Evolutionary conservation across 2,329 filamentous ascomycete genomes (phyloP), one percentile per base, ranked within the genome.

Genomic region (Sclerotinia borealis): DNA sequence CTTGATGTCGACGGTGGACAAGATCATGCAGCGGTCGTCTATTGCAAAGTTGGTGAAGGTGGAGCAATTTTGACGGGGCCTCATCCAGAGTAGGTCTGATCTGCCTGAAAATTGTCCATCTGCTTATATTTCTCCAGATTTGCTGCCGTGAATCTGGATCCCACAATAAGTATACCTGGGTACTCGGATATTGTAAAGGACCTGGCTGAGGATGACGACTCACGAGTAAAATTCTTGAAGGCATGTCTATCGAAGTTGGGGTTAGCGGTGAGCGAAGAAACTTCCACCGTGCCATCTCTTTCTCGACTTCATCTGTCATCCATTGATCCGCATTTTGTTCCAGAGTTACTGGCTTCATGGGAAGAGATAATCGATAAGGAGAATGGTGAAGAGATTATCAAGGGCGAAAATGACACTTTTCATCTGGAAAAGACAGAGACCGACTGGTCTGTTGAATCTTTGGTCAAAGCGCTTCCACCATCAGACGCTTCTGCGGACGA

Each of bases 221-320:
- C 84, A 22, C 85, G 95, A 49, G 81, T 85, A 7, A 79, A 81
- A 49, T 97, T 99, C 70, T 76, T 98, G 67, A 92, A 88, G 69
- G 88, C 89, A 15, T 91, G 91, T 68, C 79, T 99, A 29, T 76
- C 78, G 19, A 96, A 95, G 72, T 81, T 99, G 13, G 92, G 91
- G 1, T 81, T 99, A n/a, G 84, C 88, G 64, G 86, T 93, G 59
- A 91, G 85, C 74, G 80, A 87, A 67, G 85, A 91, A 55, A 82
- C 84, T 69, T 81, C 86, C 69, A 81, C 84, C 69, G 83, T 92
- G 75, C 92, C 92, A 15, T 89, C 89, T 64, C 85, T 96, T 43
- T 96, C 93, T 66, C 85, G 82, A 69, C 80, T 97, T 55, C 91
- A 97, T 77, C 80, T 98, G 59, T 93, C 92, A 48, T 88, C 90